These are phyloP conservation scores for Tylopilus orsonianus DNA, from an alignment of 1,284 basidiomycete species.

Conservation along the genomic window DNA sequence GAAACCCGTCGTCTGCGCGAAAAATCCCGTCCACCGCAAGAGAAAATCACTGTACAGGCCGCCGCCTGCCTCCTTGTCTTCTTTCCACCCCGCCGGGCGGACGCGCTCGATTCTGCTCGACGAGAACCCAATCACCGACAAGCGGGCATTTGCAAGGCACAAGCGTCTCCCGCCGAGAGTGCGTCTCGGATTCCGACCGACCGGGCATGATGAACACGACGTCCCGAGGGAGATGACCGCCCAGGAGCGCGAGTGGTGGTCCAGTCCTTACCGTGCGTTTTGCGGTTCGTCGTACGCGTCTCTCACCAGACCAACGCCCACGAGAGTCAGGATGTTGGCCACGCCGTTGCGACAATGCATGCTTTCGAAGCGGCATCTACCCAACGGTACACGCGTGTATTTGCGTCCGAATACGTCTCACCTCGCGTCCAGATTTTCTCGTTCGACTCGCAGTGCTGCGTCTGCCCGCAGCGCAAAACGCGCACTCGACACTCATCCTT, in stretches of 20 bases:
- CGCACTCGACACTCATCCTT: conserved; percentile 30
- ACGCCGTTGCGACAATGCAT: conserved; percentile 59
- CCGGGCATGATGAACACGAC: conserved; percentile 34
- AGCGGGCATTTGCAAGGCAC: conserved; percentile 47
- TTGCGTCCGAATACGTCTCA: conserved; percentile 2
- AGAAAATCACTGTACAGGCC: conserved; percentile 40
- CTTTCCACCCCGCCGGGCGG: conserved; percentile 44
- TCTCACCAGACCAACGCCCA: background rate
- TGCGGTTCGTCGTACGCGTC: background rate
- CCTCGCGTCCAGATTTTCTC: conserved; percentile 54
- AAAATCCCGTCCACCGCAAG: conserved; percentile 15
- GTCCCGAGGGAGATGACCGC: conserved; percentile 54
- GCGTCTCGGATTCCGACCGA: conserved; percentile 26
- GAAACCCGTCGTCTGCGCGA: conserved; percentile 13
- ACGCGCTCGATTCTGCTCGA: conserved; percentile 58
- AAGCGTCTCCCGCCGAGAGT: conserved; percentile 56
- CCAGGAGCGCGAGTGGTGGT: conserved; percentile 64
- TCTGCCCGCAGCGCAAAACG: conserved; percentile 33
- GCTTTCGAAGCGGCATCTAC: conserved; percentile 50
- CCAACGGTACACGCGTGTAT: conserved; percentile 47
- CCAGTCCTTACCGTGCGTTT: conserved; percentile 70
- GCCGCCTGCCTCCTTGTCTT: conserved; percentile 37
- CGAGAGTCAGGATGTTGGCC: conserved; percentile 69
- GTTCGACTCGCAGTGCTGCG: conserved; percentile 56
- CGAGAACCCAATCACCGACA: conserved; percentile 52